A percentile compares a stretch with the other conserved stretches of the same genome.
phyloP scores from a whole-genome alignment of 1,139 yeast genomes.

The Suhomyces guaymorum region DNA sequence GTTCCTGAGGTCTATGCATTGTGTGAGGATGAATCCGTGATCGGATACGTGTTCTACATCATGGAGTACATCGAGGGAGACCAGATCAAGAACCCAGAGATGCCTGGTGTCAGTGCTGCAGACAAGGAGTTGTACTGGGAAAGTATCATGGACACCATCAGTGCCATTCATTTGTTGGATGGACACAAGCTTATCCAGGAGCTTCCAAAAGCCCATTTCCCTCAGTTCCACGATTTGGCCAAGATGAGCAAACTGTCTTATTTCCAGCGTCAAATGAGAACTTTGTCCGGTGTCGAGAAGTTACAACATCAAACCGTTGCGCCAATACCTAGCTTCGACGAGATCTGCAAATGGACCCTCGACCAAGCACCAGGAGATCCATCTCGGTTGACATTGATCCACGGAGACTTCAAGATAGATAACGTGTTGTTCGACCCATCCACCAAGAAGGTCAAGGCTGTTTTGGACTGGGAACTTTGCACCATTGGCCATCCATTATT shows the following conservation, averaged over 20 bases:
- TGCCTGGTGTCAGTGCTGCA: slow-evolving; percentile 39
- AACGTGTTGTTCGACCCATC: slow-evolving; percentile 57
- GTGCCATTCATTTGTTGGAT: slow-evolving; percentile 55
- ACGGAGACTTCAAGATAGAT: slow-evolving; percentile 71
- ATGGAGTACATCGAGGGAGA: slow-evolving; percentile 65
- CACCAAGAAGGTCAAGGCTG: slow-evolving; percentile 53
- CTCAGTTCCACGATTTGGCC: slow-evolving; percentile 39
- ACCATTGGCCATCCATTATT: slow-evolving; percentile 69
- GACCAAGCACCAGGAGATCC: slow-evolving; percentile 51
- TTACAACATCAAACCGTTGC: slow-evolving; percentile 55
- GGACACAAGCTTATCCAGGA: slow-evolving; percentile 44
- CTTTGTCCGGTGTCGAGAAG: slow-evolving; percentile 48
- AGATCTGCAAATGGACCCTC: slow-evolving; percentile 45
- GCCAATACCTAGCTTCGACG: slow-evolving; percentile 51
- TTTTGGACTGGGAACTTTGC: slow-evolving; percentile 70
- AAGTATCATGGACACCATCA: slow-evolving; percentile 52
- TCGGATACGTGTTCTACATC: slow-evolving; percentile 56
- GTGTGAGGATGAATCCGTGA: slow-evolving; percentile 53
- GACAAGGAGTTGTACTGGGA: slow-evolving; percentile 43
- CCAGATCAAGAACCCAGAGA: slow-evolving; percentile 56
- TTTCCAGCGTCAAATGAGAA: slow-evolving; percentile 56
- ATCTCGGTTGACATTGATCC: slow-evolving; percentile 49
- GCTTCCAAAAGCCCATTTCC: slow-evolving; percentile 50
- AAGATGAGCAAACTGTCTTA: slow-evolving; percentile 35
- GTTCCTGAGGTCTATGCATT: slow-evolving; percentile 49